Evolutionary conservation across 2,329 filamentous ascomycete genomes (phyloP), one percentile per base, ranked within the genome.

Genomic region (Rhytidhysteron rufulum): DNA sequence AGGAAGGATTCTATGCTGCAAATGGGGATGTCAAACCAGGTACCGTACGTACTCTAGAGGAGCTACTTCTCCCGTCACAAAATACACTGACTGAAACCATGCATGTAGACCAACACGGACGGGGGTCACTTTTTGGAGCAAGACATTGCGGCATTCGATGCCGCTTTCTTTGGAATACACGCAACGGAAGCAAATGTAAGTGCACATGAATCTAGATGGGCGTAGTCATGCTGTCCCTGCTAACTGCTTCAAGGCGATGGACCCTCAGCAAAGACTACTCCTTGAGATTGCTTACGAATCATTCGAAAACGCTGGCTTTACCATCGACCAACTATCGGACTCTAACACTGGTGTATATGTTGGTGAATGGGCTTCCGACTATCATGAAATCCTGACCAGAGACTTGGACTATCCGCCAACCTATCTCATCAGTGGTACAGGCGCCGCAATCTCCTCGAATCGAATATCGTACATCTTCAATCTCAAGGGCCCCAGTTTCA

Each of bases 41-140:
- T n/a, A n/a, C n/a, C n/a, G n/a, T n/a, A n/a, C n/a, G n/a, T n/a
- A n/a, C n/a, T n/a, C n/a, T n/a, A n/a, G n/a, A n/a, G n/a, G n/a
- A n/a, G n/a, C n/a, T n/a, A n/a, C n/a, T n/a, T n/a, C n/a, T n/a
- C n/a, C n/a, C n/a, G n/a, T n/a, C n/a, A n/a, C n/a, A n/a, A n/a
- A n/a, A n/a, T n/a, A n/a, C n/a, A n/a, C n/a, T n/a, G n/a, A n/a
- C n/a, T n/a, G n/a, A n/a, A n/a, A n/a, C n/a, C n/a, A n/a, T n/a
- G n/a, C n/a, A n/a, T n/a, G n/a, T n/a, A n/a, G n/a, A n/a, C n/a
- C n/a, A n/a, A 58, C 1, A 51, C 45, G 0, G 47, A 47, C 1
- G 62, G 58, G 1, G 66, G 59, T 52, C 71, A 67, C 41, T 48
- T 73, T 3, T 50, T 63, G 1, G 50, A 65, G 5, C 48, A 63